phyloP scores from a whole-genome alignment of 805 yeast genomes.

The Monosporozyma solicola region DNA sequence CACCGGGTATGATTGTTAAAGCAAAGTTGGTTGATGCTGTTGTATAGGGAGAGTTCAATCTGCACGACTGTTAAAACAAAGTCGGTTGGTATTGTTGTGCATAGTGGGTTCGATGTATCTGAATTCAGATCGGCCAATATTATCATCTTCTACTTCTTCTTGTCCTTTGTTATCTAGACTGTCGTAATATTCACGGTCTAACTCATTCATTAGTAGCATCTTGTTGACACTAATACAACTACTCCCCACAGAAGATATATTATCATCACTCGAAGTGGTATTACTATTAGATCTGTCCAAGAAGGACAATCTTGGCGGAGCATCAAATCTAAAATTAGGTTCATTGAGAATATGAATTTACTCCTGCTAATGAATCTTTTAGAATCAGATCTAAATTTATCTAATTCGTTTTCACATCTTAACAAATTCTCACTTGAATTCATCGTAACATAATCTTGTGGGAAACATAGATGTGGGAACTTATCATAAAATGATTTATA shows the following conservation, averaged over 20 bases:
- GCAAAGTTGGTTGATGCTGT: background rate
- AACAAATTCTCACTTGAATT: slow-evolving; percentile 32
- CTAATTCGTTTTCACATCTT: slow-evolving; percentile 44
- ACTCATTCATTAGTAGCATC: slow-evolving; percentile 14
- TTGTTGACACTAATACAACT: slow-evolving; percentile 16
- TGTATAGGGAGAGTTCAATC: background rate
- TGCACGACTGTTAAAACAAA: background rate
- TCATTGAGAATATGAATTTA: slow-evolving; percentile 28
- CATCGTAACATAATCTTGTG: slow-evolving; percentile 82
- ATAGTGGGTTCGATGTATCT: background rate
- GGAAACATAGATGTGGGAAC: slow-evolving; percentile 53
- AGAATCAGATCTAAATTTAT: slow-evolving; percentile 40
- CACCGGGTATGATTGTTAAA: background rate
- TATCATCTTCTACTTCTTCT: slow-evolving; percentile 1
- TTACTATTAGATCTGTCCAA: slow-evolving; percentile 6
- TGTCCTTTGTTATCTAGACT: slow-evolving; percentile 15
- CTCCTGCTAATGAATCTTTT: slow-evolving; percentile 29
- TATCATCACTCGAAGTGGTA: slow-evolving; percentile 8
- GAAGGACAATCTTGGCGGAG: slow-evolving; percentile 24
- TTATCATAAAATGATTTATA: slow-evolving; percentile 66
- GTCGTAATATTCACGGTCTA: slow-evolving; percentile 9
- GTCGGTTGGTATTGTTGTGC: background rate
- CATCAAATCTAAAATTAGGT: slow-evolving; percentile 13
- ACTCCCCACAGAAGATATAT: slow-evolving; percentile 9
- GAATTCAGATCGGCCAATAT: background rate